Conservation (phyloP, 2,329 filamentous ascomycete genomes). For the Fusarium coffeatum region DNA sequence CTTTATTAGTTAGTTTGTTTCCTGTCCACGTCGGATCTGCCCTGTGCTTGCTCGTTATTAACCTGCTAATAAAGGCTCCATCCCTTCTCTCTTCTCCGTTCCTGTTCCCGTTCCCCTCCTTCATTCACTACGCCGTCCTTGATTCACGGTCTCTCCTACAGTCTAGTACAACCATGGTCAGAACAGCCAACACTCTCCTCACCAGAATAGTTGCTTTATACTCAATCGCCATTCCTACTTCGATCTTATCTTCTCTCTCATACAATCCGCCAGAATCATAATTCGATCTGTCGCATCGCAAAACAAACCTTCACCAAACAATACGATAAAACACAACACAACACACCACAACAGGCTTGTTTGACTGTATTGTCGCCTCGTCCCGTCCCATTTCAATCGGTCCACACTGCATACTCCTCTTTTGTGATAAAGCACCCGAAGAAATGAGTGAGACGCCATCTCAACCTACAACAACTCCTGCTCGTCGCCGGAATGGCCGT, state of each 20-base stretch:
- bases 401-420: slow-evolving; percentile 1
- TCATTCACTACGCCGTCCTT: slow-evolving; percentile 31
- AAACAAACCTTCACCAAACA: slow-evolving; percentile 8
- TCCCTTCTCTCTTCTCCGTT: slow-evolving; percentile 3
- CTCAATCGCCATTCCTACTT: slow-evolving; percentile 34
- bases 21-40: neutral
- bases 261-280: slow-evolving; percentile 40
- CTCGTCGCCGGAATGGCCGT: slow-evolving; percentile 55
- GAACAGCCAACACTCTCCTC: slow-evolving; percentile 35
- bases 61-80: neutral
- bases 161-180: slow-evolving; percentile 39
- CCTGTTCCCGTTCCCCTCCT: slow-evolving; percentile 27
- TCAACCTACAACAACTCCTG: slow-evolving; percentile 51
- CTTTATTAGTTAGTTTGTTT: neutral
- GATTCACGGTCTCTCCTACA: slow-evolving; percentile 34
- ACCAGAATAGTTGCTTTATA: slow-evolving; percentile 38
- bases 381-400: slow-evolving; percentile 10
- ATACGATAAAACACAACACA: slow-evolving; percentile 1
- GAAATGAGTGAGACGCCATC: slow-evolving; percentile 51
- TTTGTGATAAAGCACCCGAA: slow-evolving; percentile 14
- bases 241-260: slow-evolving; percentile 29
- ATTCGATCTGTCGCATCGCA: slow-evolving; percentile 26
- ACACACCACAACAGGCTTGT: neutral
- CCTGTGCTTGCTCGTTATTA: slow-evolving; percentile 1
- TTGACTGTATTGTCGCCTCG: neutral